Base-by-base conservation (phyloP, 129 eudicot species). In the Deinandra increscens region DNA sequence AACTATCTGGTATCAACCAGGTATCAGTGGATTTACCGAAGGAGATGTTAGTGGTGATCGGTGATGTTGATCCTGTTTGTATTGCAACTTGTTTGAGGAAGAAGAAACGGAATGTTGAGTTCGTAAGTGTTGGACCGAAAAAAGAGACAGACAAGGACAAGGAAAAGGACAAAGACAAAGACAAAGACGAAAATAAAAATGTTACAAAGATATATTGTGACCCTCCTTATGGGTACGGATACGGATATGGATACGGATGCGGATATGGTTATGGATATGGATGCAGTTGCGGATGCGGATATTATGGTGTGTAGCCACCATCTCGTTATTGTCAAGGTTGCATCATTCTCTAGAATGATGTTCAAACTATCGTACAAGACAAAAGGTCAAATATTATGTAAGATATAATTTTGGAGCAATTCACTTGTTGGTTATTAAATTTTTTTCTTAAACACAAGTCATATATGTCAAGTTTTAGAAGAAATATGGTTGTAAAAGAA, bases 41-140 rank as follows among this genome's bases (percentile, higher is more conserved):
- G 72, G 81, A 65, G 61, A 63, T 71, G 8, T 20, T 78, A 36
- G 60, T 46, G 14, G 77, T 78, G 43, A 55, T 71, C 0, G 81
- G 81, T 4, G 77, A 71, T 26, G 77, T 78, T 64, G 81, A 78
- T 64, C 77, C 81, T 0, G 72, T 78, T 43, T 44, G 34, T 26
- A 68, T 78, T 2, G 54, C 81, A 19, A 78, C 72, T 17, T 26
- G 81, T 44, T 71, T 70, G 33, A 64, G 81, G 73, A 78, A 78
- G 81, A 78, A 70, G 43, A 15, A 20, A 33, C 36, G 38, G 34
- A 39, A 10, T 14, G 81, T 77, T 36, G 41, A 42, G 6, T 70
- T 78, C 12, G 42, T 71, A 18, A 77, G 81, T 2, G 81, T 77
- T 9, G 64, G 71, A 6, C 76, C 76, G 13, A 13, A 70, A 34